Conservation (phyloP, 257 asterid species). For the Forsythia suspensa region DNA sequence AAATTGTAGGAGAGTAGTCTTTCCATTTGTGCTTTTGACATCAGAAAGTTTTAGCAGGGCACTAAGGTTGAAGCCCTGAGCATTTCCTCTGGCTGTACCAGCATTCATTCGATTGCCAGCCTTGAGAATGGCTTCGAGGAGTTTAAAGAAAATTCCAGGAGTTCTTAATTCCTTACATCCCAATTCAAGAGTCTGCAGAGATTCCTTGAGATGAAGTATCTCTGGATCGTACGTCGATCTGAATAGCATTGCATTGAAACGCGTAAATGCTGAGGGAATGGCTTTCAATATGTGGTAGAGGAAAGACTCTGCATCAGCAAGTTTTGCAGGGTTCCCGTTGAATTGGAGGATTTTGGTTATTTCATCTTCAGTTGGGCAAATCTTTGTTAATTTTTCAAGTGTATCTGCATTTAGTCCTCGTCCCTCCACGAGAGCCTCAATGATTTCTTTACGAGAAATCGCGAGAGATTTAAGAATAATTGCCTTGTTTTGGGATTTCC, state of each 20-base stretch:
- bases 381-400: conserved; percentile 72
- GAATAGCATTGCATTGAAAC: conserved; percentile 73
- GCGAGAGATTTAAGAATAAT: conserved; percentile 70
- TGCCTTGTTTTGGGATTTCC: conserved; percentile 80
- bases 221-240: conserved; percentile 65
- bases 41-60: conserved; percentile 61
- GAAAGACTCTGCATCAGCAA: conserved; percentile 87
- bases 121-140: conserved; percentile 81
- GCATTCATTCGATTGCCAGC: conserved; percentile 88
- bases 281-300: conserved; percentile 66
- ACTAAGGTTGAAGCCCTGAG: conserved; percentile 71
- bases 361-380: conserved; percentile 76
- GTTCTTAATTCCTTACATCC: conserved; percentile 68
- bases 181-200: conserved; percentile 58
- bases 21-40: conserved; percentile 75
- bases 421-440: conserved; percentile 64
- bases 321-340: conserved; percentile 54
- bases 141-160: conserved; percentile 63
- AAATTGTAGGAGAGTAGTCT: conserved; percentile 75
- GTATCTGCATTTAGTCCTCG: conserved; percentile 60
- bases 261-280: conserved; percentile 68
- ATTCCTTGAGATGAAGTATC: conserved; percentile 63
- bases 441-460: conserved; percentile 60
- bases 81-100: conserved; percentile 81
- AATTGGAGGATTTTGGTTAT: conserved; percentile 54